phyloP scores from a whole-genome alignment of 306 rosid genomes.

The Astragalus glycyphyllos region DNA sequence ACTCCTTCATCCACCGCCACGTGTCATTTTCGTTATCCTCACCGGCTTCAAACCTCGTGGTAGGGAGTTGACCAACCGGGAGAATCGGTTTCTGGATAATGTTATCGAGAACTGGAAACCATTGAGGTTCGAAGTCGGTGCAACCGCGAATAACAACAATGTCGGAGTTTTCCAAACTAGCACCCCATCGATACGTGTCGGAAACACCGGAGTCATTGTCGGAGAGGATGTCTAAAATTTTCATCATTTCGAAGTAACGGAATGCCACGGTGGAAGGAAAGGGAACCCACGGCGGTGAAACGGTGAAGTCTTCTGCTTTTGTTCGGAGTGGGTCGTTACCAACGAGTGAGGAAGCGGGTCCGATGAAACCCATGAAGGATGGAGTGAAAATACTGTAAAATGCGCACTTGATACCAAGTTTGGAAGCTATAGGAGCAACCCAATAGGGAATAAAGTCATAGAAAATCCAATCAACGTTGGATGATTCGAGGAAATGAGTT shows the following conservation, averaged over 20 bases:
- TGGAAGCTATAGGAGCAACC: constrained; percentile 34
- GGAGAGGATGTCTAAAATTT: neutral
- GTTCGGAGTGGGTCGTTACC: neutral
- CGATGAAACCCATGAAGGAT: neutral
- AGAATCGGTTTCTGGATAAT: constrained; percentile 36
- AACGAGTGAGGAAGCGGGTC: neutral
- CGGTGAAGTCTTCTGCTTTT: constrained; percentile 32
- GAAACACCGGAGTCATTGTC: neutral
- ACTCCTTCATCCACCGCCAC: constrained; percentile 32
- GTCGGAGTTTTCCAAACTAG: neutral
- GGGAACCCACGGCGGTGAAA: constrained; percentile 46
- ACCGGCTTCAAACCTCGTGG: neutral
- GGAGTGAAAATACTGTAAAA: constrained; percentile 41
- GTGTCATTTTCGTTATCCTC: neutral
- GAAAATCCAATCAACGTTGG: constrained; percentile 53
- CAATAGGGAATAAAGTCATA: constrained; percentile 48
- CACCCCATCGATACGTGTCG: neutral
- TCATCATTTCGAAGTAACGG: constrained; percentile 43
- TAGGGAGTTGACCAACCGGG: constrained; percentile 41
- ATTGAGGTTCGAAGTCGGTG: constrained; percentile 37
- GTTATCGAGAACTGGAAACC: constrained; percentile 39
- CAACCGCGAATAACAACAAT: constrained; percentile 31
- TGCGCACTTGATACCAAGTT: constrained; percentile 37
- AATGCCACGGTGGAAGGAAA: constrained; percentile 40
- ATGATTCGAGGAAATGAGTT: constrained; percentile 42